Evolutionary conservation across 2,329 filamentous ascomycete species (phyloP).

Genomic region (Venturia oleaginea): DNA sequence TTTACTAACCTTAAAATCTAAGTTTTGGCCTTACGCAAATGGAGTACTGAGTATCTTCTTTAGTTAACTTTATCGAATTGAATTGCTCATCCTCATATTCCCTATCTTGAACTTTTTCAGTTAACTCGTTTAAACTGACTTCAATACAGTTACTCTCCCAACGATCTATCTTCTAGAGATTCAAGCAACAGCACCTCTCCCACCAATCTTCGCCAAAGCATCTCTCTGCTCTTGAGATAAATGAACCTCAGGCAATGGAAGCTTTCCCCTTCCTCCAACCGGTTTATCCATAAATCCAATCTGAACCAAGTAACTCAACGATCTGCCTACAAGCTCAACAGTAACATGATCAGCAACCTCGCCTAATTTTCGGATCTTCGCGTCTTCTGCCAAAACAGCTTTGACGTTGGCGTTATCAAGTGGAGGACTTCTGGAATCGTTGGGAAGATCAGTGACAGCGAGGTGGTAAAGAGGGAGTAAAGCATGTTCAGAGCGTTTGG

Average conservation of each 20-base stretch:
- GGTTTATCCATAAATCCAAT: constrained; percentile 53
- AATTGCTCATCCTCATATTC: not conserved
- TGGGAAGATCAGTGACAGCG: constrained; percentile 59
- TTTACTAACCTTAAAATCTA: too few species aligned
- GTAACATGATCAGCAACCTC: constrained; percentile 41
- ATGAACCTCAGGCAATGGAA: constrained; percentile 34
- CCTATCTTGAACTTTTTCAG: not conserved
- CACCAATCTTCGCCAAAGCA: constrained; percentile 44
- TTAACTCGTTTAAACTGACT: too few species aligned
- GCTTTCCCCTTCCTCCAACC: constrained; percentile 23
- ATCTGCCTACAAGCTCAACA: constrained; percentile 52
- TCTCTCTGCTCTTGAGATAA: constrained; percentile 39
- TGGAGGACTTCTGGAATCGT: constrained; percentile 61
- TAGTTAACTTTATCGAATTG: too few species aligned
- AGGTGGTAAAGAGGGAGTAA: constrained; percentile 65
- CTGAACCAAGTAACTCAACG: constrained; percentile 53
- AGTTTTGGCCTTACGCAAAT: too few species aligned
- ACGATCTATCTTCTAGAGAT: not conserved
- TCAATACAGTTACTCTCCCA: too few species aligned
- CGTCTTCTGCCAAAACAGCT: constrained; percentile 54
- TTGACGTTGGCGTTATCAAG: constrained; percentile 65
- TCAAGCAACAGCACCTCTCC: constrained; percentile 32
- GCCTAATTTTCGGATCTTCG: constrained; percentile 37
- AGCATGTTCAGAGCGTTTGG: constrained; percentile 56
- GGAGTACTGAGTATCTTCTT: too few species aligned